A percentile compares a stretch with the other conserved stretches of the same genome.
phyloP scores from a whole-genome alignment of 2,329 filamentous ascomycete species.

The Mollisiaceae sp. region DNA sequence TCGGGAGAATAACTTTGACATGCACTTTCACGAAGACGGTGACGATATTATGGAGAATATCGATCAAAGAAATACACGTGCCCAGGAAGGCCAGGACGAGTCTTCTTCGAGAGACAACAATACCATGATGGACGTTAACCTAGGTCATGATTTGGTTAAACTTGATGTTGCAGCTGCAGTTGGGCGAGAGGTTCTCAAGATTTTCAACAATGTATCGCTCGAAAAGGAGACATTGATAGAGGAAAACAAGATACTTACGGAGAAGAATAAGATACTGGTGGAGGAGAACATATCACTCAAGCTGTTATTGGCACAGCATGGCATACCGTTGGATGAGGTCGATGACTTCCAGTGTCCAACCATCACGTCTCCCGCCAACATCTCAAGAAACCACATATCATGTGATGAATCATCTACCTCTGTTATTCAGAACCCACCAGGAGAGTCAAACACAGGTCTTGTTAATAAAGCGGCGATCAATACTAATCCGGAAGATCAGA shows the following conservation, averaged over 20 bases:
- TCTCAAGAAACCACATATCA: not conserved
- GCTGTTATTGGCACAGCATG: constrained; percentile 3
- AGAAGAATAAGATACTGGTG: not conserved
- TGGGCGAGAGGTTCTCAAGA: not conserved
- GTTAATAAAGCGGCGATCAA: not conserved
- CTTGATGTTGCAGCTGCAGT: not conserved
- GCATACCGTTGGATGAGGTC: not conserved
- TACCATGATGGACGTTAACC: not conserved
- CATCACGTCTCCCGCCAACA: not conserved
- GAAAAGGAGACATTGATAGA: not conserved
- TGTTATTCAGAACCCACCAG: not conserved
- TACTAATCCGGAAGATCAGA: not conserved
- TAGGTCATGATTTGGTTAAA: not conserved
- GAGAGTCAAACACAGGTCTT: not conserved
- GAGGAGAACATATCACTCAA: constrained; percentile 9
- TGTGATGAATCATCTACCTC: not conserved
- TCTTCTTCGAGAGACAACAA: not conserved
- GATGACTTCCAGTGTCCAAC: not conserved
- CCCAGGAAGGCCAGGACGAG: not conserved
- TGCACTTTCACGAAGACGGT: not conserved
- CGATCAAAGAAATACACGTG: not conserved
- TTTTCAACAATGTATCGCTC: not conserved
- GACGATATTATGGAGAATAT: not conserved
- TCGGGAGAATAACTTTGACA: not conserved
- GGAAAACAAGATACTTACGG: not conserved